These are phyloP conservation scores for Coemansia sp. DNA, from an alignment of 371 early-diverging fungal species.

Conservation along the genomic window DNA sequence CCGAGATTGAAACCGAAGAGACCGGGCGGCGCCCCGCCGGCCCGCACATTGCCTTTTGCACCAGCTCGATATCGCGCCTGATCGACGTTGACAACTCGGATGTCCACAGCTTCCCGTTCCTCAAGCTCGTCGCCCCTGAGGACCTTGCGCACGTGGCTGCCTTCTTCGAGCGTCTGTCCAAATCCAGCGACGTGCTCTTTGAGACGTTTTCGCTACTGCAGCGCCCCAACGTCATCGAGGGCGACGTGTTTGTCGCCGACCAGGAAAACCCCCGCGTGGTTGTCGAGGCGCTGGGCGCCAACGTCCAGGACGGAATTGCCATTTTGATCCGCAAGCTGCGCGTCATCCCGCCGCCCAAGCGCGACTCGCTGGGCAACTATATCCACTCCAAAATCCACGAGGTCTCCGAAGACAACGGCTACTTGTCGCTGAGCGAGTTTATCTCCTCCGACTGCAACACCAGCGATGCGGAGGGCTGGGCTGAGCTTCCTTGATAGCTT, in stretches of 20 bases:
- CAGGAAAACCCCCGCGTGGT: conserved; percentile 24
- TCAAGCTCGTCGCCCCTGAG: conserved; percentile 44
- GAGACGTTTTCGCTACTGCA: conserved; percentile 41
- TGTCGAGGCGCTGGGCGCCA: conserved; percentile 43
- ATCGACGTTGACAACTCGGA: conserved; percentile 42
- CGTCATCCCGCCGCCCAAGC: conserved; percentile 14
- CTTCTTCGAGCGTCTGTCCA: conserved; percentile 34
- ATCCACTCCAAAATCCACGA: conserved; percentile 19
- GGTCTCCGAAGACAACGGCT: conserved; percentile 30
- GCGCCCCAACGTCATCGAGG: conserved; percentile 42
- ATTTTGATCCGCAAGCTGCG: conserved; percentile 31
- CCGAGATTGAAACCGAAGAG: conserved; percentile 7
- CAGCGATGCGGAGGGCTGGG: conserved; percentile 14
- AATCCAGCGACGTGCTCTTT: conserved; percentile 36
- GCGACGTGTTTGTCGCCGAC: conserved; percentile 30
- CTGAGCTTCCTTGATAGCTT: background rate
- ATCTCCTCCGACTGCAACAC: conserved; percentile 36
- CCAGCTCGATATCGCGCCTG: conserved; percentile 33
- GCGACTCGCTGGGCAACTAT: conserved; percentile 26
- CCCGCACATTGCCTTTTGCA: conserved; percentile 34
- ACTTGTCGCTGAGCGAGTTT: conserved; percentile 34
- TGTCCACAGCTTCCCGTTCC: conserved; percentile 32
- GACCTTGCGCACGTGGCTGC: conserved; percentile 26
- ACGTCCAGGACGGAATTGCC: conserved; percentile 43
- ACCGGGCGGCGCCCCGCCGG: conserved; percentile 25